Conservation (phyloP, 1,284 basidiomycete genomes). For the Naganishia sp. region DNA sequence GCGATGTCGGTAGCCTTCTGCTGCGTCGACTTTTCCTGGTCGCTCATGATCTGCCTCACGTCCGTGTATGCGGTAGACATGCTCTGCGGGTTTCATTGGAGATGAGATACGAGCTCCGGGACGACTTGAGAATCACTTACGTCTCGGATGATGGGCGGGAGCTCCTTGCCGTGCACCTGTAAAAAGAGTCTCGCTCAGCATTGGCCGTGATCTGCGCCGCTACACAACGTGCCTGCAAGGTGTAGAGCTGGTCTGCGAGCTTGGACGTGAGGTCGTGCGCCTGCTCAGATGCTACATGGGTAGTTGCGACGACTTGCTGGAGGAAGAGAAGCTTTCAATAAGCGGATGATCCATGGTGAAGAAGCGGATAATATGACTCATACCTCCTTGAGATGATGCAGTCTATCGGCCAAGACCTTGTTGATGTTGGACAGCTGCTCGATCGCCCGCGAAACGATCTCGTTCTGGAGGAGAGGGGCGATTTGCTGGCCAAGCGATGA, state of each 20-base stretch:
- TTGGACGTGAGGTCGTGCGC: constrained; percentile 27
- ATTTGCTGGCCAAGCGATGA: constrained; percentile 14
- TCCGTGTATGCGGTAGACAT: constrained; percentile 47
- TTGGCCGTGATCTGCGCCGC: not conserved
- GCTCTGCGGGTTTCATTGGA: constrained; percentile 34
- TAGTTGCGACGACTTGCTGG: constrained; percentile 27
- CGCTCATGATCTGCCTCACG: constrained; percentile 49
- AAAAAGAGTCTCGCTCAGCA: not conserved
- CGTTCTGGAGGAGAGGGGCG: constrained; percentile 29
- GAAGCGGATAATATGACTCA: not conserved
- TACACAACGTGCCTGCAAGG: constrained; percentile 17
- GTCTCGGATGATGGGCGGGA: constrained; percentile 47
- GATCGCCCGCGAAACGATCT: constrained; percentile 30
- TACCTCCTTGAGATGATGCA: constrained; percentile 29
- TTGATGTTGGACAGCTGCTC: constrained; percentile 31
- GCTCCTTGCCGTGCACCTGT: constrained; percentile 43
- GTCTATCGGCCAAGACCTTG: constrained; percentile 21
- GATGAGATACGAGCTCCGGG: constrained; percentile 22
- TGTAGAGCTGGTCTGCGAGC: constrained; percentile 30
- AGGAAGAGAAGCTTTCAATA: not conserved
- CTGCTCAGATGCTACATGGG: constrained; percentile 30
- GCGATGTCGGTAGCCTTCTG: constrained; percentile 53
- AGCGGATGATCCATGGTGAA: not conserved
- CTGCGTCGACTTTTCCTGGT: constrained; percentile 49
- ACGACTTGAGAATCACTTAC: constrained; percentile 33